Conservation (phyloP, 2,329 filamentous ascomycete species). For the Fusarium buxicola region DNA sequence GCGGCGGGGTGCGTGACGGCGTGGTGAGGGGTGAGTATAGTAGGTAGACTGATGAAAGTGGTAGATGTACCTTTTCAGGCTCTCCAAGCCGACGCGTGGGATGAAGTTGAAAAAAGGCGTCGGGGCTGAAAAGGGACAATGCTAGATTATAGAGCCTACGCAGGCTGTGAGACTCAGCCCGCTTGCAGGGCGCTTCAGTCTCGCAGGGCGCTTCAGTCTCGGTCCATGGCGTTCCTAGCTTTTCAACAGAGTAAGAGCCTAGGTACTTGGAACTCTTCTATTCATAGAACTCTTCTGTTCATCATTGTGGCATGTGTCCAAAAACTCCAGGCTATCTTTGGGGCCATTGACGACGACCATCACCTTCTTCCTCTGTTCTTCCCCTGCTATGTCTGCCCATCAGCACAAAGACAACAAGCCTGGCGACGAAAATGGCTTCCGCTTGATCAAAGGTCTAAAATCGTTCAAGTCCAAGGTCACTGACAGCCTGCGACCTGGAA, state of each 20-base stretch:
- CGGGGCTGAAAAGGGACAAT: too few species aligned
- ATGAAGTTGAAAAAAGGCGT: not conserved
- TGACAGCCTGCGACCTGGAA: not conserved
- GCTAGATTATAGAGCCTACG: not conserved
- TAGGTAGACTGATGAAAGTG: too few species aligned
- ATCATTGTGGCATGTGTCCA: conserved; percentile 1
- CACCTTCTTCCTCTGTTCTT: not conserved
- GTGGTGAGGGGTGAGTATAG: too few species aligned
- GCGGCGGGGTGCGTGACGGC: too few species aligned
- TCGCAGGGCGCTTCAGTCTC: conserved; percentile 3
- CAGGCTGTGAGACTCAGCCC: conserved; percentile 11
- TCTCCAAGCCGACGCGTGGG: not conserved
- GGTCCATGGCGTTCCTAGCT: not conserved
- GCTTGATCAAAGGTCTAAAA: not conserved
- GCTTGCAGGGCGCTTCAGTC: too few species aligned
- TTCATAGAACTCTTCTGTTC: conserved; percentile 7
- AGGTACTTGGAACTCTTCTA: too few species aligned
- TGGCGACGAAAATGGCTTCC: not conserved
- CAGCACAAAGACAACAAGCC: not conserved
- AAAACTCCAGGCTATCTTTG: not conserved
- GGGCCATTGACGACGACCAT: not conserved
- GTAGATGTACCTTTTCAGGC: too few species aligned
- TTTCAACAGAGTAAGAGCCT: too few species aligned
- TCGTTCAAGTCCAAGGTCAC: not conserved
- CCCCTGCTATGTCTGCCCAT: not conserved